phyloP scores from a whole-genome alignment of 78 protist genomes.

The Dictyostelium discoideum region DNA sequence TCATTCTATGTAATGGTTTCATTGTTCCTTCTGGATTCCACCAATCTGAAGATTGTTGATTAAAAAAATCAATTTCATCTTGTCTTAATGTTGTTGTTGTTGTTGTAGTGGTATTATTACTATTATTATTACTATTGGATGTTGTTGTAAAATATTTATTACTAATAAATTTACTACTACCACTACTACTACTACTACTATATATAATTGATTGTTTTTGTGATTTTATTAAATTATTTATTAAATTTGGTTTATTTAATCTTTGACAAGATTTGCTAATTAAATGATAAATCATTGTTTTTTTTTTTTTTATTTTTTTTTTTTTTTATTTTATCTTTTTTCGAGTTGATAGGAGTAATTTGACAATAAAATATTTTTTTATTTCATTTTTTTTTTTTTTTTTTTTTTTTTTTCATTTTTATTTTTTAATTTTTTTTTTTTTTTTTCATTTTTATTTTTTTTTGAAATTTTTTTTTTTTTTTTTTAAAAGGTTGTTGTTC shows the following conservation, averaged over 20 bases:
- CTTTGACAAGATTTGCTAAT: neutral
- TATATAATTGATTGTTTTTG: neutral
- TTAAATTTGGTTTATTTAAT: neutral
- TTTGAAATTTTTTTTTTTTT: neutral
- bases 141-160: neutral
- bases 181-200: too few species aligned
- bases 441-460: neutral
- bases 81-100: neutral
- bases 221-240: too few species aligned
- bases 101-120: neutral
- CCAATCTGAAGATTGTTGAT: slow-evolving; percentile 59
- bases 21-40: slow-evolving; percentile 74
- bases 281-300: neutral
- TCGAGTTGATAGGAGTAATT: too few species aligned
- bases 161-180: neutral
- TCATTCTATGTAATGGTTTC: slow-evolving; percentile 78
- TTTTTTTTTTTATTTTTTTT: too few species aligned
- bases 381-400: neutral
- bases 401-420: neutral
- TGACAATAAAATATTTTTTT: too few species aligned
- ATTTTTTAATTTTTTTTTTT: neutral
- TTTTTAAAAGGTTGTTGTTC: neutral
- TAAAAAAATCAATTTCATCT: slow-evolving; percentile 65
- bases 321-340: too few species aligned
- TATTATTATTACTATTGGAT: neutral